These are phyloP conservation scores for Aspergillus ruber DNA, from an alignment of 2,329 filamentous ascomycete genomes.

Conservation along the genomic window DNA sequence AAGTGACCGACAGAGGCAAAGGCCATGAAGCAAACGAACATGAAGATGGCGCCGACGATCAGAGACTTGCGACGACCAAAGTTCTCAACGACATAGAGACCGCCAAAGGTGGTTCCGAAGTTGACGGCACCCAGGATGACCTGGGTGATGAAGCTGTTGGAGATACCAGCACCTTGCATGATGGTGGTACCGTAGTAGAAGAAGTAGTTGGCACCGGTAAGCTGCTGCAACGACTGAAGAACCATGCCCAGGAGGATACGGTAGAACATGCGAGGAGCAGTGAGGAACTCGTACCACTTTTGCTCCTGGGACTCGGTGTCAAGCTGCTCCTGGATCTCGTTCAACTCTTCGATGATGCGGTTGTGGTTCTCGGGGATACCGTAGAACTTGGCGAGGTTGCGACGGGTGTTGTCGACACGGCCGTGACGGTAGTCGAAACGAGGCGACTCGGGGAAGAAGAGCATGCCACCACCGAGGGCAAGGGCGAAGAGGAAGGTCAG, in stretches of 20 bases:
- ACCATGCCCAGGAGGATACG: constrained; percentile 37
- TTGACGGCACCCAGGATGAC: constrained; percentile 63
- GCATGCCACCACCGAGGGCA: constrained; percentile 50
- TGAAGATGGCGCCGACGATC: constrained; percentile 60
- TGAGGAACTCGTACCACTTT: constrained; percentile 39
- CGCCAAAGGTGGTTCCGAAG: constrained; percentile 59
- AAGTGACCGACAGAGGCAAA: constrained; percentile 54
- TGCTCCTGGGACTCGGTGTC: constrained; percentile 44
- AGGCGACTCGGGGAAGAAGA: constrained; percentile 52
- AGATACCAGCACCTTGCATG: constrained; percentile 59
- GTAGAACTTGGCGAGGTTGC: constrained; percentile 50
- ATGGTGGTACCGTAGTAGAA: constrained; percentile 49
- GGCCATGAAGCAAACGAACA: constrained; percentile 59
- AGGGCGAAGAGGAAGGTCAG: constrained; percentile 53
- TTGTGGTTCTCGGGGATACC: constrained; percentile 49
- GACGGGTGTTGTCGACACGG: constrained; percentile 45
- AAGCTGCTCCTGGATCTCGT: constrained; percentile 52
- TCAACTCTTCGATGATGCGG: constrained; percentile 48
- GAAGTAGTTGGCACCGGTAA: constrained; percentile 43
- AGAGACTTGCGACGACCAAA: constrained; percentile 64
- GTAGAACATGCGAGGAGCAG: constrained; percentile 42
- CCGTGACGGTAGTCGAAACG: constrained; percentile 54
- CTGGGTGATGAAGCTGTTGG: constrained; percentile 58
- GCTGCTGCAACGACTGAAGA: constrained; percentile 40
- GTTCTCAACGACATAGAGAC: constrained; percentile 63